Conservation (phyloP, 2,329 filamentous ascomycete genomes). For the Colletotrichum orbiculare region DNA sequence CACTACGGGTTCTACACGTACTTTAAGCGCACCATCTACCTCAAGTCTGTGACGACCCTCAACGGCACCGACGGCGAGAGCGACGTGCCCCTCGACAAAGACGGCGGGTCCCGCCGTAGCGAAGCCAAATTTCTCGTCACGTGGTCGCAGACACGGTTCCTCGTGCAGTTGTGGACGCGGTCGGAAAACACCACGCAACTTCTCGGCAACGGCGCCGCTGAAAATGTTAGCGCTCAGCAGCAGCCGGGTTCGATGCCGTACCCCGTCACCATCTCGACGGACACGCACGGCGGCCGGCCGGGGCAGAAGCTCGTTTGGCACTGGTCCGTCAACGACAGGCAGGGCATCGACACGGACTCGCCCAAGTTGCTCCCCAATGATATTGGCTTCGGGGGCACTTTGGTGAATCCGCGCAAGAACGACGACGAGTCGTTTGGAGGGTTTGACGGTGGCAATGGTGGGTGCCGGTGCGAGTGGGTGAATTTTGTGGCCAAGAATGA, state of each 20-base stretch:
- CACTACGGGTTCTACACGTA: conserved; percentile 96
- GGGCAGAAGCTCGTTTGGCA: conserved; percentile 65
- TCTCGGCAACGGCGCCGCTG: conserved; percentile 42
- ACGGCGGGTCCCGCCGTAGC: conserved; percentile 64
- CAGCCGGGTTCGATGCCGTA: conserved; percentile 73
- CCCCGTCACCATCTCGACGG: conserved; percentile 69
- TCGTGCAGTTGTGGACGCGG: conserved; percentile 75
- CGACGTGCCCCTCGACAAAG: conserved; percentile 58
- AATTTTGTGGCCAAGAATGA: conserved; percentile 56
- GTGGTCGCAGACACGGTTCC: conserved; percentile 69
- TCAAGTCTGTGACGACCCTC: conserved; percentile 67
- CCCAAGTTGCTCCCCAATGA: conserved; percentile 60
- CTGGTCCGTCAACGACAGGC: conserved; percentile 60
- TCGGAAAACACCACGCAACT: conserved; percentile 57
- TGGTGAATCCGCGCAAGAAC: conserved; percentile 62
- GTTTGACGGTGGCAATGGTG: conserved; percentile 71
- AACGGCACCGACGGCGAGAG: conserved; percentile 55
- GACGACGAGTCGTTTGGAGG: conserved; percentile 64
- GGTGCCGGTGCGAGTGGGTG: conserved; percentile 71
- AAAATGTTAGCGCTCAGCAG: conserved; percentile 40
- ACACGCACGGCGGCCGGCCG: conserved; percentile 70
- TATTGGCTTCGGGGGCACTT: conserved; percentile 60
- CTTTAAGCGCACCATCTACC: conserved; percentile 87
- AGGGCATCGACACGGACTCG: conserved; percentile 56
- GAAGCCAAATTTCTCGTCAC: conserved; percentile 68